These are phyloP conservation scores for Lojkania enalia DNA, from an alignment of 2,329 filamentous ascomycete genomes.

Conservation along the genomic window DNA sequence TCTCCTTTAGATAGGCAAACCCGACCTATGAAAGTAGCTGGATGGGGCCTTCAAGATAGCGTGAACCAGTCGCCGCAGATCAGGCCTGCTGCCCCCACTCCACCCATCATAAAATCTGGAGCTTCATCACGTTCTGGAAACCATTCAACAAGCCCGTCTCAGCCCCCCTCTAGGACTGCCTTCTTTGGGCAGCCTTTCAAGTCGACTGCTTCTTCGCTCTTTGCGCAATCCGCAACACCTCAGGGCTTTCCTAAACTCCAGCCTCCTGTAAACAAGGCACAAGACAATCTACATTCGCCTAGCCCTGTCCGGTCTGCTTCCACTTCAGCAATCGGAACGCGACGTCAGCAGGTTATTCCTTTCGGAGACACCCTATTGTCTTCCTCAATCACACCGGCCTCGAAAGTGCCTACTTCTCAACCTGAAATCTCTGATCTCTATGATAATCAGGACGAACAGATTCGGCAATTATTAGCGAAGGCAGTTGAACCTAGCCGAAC, in stretches of 20 bases:
- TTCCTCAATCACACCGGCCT: conserved; percentile 33
- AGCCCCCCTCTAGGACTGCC: conserved; percentile 14
- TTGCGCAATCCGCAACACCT: conserved; percentile 14
- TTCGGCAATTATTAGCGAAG: conserved; percentile 65
- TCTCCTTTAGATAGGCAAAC: conserved; percentile 26
- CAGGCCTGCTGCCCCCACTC: conserved; percentile 37
- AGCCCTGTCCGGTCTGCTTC: conserved; percentile 68
- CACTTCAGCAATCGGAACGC: conserved; percentile 48
- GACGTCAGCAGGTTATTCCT: conserved; percentile 37
- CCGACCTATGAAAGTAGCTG: conserved; percentile 14
- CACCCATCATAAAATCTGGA: conserved; percentile 31
- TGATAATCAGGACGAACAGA: conserved; percentile 68
- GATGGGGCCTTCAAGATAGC: conserved; percentile 27
- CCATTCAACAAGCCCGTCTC: conserved; percentile 22
- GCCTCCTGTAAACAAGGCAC: conserved; percentile 50
- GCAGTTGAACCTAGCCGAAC: conserved; percentile 63
- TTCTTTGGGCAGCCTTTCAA: conserved; percentile 19
- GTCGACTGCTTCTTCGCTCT: conserved; percentile 13
- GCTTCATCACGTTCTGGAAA: conserved; percentile 26
- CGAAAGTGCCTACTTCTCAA: conserved; percentile 41
- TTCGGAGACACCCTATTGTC: conserved; percentile 34
- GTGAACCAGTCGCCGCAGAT: conserved; percentile 27
- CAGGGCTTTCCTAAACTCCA: conserved; percentile 51
- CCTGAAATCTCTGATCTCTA: conserved; percentile 40
- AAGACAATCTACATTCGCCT: conserved; percentile 69